Evolutionary conservation across 169 alveolate species (phyloP).

Genomic region (Amoebophrya sp.): DNA sequence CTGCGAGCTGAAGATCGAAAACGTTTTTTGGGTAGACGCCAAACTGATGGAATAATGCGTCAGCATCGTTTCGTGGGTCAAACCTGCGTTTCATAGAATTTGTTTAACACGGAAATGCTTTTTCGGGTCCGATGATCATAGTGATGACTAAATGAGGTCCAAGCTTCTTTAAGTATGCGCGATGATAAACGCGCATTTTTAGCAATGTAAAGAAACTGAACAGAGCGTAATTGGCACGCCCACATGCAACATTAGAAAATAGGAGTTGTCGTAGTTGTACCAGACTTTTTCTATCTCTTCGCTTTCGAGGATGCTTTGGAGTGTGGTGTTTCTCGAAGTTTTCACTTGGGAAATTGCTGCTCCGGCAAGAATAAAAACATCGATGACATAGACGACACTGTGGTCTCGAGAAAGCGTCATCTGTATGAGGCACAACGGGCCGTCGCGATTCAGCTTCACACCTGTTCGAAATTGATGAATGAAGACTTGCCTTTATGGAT

Average conservation of each 20-base stretch:
- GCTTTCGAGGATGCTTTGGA: not conserved
- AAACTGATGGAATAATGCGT: conserved; percentile 29
- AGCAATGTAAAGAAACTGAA: too few relatives aligned
- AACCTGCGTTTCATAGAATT: not conserved
- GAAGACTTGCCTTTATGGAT: too few relatives aligned
- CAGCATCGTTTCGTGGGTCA: conserved; percentile 35
- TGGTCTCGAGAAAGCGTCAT: too few relatives aligned
- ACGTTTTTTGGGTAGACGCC: conserved; percentile 23
- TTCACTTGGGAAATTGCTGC: not conserved
- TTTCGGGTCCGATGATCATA: too few relatives aligned
- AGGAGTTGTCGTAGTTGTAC: too few relatives aligned
- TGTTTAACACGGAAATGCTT: too few relatives aligned
- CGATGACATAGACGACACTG: conserved; percentile 18
- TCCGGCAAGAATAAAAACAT: not conserved
- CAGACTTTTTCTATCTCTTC: not conserved
- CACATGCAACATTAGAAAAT: too few relatives aligned
- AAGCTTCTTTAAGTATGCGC: too few relatives aligned
- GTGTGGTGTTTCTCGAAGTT: not conserved
- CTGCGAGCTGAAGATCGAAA: conserved; percentile 33
- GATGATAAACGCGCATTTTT: too few relatives aligned
- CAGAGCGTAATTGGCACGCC: too few relatives aligned
- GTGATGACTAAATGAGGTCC: too few relatives aligned
- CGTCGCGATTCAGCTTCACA: not conserved
- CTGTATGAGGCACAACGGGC: conserved; percentile 20
- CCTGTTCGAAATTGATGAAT: too few relatives aligned